Conservation (phyloP, 106 monocot genomes). For the Xerophyta viscosa region DNA sequence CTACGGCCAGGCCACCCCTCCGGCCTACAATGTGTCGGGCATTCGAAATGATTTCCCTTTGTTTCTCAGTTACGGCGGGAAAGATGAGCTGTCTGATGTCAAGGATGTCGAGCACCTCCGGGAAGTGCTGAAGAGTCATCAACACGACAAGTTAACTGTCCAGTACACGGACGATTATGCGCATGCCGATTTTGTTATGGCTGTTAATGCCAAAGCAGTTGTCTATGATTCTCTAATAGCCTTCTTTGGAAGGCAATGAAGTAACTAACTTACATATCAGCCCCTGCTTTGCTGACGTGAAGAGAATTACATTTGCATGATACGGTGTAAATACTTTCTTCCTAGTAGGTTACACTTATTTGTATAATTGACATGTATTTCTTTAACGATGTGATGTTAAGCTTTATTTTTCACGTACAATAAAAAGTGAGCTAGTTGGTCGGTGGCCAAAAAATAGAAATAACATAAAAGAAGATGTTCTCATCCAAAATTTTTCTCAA, state of each 20-base stretch:
- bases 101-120: constrained; percentile 32
- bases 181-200: constrained; percentile 43
- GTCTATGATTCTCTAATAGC: constrained; percentile 30
- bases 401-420: no score
- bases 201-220: constrained; percentile 17
- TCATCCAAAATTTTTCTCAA: no score
- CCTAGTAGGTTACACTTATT: no score
- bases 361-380: no score
- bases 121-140: constrained; percentile 19
- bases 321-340: no score
- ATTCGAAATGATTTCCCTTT: constrained; percentile 39
- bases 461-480: no score
- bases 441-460: no score
- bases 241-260: constrained; percentile 34
- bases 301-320: no score
- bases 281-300: no score
- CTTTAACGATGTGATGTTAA: no score
- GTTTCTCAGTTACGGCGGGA: constrained; percentile 44
- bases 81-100: constrained; percentile 23
- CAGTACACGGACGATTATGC: constrained; percentile 28
- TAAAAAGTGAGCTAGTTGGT: no score
- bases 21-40: constrained; percentile 25
- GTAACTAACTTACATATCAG: no score
- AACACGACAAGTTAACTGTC: constrained; percentile 20
- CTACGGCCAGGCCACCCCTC: constrained; percentile 39